Evolutionary conservation across 1,139 yeast genomes (phyloP).

Genomic region (Geotrichum aggregatum): DNA sequence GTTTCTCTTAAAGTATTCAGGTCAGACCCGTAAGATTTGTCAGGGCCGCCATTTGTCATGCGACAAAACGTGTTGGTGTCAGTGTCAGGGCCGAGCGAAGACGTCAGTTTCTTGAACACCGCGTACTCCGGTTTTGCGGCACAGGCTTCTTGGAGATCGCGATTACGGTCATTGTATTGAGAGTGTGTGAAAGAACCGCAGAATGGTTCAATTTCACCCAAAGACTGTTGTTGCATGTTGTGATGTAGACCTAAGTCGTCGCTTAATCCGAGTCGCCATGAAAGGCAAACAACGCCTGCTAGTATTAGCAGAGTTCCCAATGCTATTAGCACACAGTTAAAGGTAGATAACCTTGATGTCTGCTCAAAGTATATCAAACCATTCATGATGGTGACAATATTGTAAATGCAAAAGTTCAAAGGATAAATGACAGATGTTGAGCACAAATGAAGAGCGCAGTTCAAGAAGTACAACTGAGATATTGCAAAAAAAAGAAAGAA

Average conservation of each 20-base stretch:
- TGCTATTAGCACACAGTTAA: conserved; percentile 45
- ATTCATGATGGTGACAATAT: conserved; percentile 66
- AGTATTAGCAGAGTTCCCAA: conserved; percentile 51
- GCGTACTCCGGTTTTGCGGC: conserved; percentile 4
- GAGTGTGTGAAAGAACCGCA: conserved; percentile 2
- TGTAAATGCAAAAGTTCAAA: conserved; percentile 78
- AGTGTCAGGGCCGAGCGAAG: neutral
- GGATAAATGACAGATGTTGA: conserved; percentile 82
- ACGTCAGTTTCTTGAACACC: neutral
- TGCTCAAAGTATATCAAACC: conserved; percentile 64
- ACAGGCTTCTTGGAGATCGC: neutral
- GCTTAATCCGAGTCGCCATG: conserved; percentile 39
- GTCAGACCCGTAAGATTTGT: neutral
- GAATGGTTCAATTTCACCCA: conserved; percentile 10
- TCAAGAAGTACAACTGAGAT: conserved; percentile 67
- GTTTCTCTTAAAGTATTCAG: neutral
- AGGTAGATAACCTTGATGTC: conserved; percentile 41
- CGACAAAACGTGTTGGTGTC: neutral
- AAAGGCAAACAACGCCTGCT: conserved; percentile 52
- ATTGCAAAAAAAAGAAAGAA: conserved; percentile 67
- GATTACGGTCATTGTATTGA: neutral
- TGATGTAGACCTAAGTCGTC: conserved; percentile 20
- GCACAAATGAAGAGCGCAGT: conserved; percentile 65
- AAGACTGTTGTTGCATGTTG: conserved; percentile 4
- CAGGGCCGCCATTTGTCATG: neutral